Evolutionary conservation across 345 rosid genomes (phyloP).

Genomic region (Gossypium bickii): DNA sequence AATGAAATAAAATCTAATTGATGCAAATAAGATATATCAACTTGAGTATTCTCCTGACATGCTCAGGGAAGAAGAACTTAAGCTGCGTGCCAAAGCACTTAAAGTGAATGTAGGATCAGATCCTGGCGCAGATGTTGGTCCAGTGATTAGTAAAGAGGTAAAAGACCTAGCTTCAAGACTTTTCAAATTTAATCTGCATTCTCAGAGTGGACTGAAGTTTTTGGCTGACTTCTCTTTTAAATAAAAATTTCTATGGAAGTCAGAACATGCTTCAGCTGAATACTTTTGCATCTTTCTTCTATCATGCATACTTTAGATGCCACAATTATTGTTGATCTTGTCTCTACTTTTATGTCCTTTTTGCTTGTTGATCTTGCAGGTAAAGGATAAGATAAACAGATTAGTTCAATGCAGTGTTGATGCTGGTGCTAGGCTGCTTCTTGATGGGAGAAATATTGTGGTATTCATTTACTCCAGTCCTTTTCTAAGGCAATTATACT

Average conservation of each 20-base stretch:
- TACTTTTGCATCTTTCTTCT: conserved; percentile 8
- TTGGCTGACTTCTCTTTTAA: conserved; percentile 5
- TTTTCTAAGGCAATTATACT: conserved; percentile 5
- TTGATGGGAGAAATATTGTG: conserved; percentile 36
- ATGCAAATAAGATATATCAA: background rate
- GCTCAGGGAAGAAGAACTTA: conserved; percentile 35
- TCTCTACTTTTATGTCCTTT: conserved; percentile 1
- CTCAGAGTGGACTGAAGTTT: background rate
- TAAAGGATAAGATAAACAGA: conserved; percentile 29
- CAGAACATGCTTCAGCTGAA: conserved; percentile 4
- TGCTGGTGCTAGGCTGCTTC: conserved; percentile 36
- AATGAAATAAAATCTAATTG: conserved; percentile 9
- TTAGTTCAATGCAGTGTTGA: conserved; percentile 31
- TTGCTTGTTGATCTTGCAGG: conserved; percentile 22
- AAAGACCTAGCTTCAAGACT: conserved; percentile 1
- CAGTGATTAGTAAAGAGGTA: conserved; percentile 40
- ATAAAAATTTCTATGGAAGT: conserved; percentile 5
- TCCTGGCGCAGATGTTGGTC: conserved; percentile 35
- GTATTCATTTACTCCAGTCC: conserved; percentile 16
- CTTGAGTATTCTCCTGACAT: conserved; percentile 1
- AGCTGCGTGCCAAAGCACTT: conserved; percentile 34
- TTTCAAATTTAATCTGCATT: conserved; percentile 13
- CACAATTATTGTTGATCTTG: background rate
- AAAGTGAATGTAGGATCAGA: conserved; percentile 38
- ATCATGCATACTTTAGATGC: background rate